Evolutionary conservation across 768 basidiomycete genomes (phyloP).

Genomic region (Gautieria morchelliformis): DNA sequence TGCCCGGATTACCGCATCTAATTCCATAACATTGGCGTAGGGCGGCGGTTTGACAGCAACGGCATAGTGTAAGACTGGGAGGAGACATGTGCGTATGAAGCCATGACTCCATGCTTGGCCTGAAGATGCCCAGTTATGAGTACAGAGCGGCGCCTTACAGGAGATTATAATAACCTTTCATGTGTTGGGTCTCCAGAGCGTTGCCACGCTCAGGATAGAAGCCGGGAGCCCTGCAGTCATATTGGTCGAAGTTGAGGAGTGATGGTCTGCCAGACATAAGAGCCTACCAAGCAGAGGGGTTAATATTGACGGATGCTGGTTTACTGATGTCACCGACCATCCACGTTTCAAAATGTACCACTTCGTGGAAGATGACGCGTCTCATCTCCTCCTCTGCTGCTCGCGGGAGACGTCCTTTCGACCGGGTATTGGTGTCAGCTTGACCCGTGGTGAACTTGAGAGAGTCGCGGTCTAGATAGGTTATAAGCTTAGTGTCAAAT

Average conservation of each 20-base stretch:
- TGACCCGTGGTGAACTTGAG: neutral
- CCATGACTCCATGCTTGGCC: slow-evolving; percentile 3
- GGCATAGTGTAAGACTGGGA: slow-evolving; percentile 1
- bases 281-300: neutral
- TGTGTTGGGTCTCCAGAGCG: neutral
- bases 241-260: neutral
- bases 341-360: slow-evolving; percentile 4
- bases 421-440: neutral
- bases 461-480: slow-evolving; percentile 1
- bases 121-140: neutral
- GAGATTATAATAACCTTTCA: neutral
- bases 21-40: slow-evolving; percentile 3
- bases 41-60: slow-evolving; percentile 5
- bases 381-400: neutral
- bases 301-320: neutral
- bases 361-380: slow-evolving; percentile 3
- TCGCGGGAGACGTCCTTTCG: neutral
- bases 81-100: slow-evolving; percentile 1
- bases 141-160: too few relatives aligned
- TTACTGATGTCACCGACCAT: neutral
- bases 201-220: neutral
- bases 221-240: slow-evolving; percentile 3
- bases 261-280: slow-evolving; percentile 5
- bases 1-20: neutral
- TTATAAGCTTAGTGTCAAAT: neutral